These are phyloP conservation scores for Diaporthe humulicola DNA, from an alignment of 2,329 filamentous ascomycete species.

Conservation along the genomic window DNA sequence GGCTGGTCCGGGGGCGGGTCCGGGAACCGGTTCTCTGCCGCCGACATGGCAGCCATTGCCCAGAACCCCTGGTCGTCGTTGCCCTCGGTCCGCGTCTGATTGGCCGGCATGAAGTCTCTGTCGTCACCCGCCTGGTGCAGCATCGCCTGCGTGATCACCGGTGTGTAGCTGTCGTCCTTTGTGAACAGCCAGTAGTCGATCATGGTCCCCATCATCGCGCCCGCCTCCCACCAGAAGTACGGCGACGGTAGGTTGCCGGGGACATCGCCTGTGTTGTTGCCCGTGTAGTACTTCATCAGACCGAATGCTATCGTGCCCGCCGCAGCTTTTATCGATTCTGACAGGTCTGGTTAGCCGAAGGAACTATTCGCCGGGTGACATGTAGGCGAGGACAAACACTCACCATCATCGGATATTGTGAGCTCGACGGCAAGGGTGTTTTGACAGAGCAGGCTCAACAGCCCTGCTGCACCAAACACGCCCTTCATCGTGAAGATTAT, in stretches of 20 bases:
- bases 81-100: conserved; percentile 72
- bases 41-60: conserved; percentile 85
- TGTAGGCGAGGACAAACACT: conserved; percentile 4
- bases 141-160: conserved; percentile 69
- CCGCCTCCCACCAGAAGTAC: conserved; percentile 73
- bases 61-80: conserved; percentile 89
- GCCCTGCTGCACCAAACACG: conserved; percentile 36
- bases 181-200: conserved; percentile 81
- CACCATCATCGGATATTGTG: conserved; percentile 44
- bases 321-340: conserved; percentile 65
- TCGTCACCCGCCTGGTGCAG: conserved; percentile 72
- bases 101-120: conserved; percentile 75
- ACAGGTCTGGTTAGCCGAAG: conserved; percentile 50
- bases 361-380: not conserved
- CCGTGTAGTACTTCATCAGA: conserved; percentile 64
- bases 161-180: conserved; percentile 75
- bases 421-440: conserved; percentile 42
- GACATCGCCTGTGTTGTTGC: conserved; percentile 70
- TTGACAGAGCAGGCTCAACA: conserved; percentile 42
- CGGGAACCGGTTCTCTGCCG: conserved; percentile 82
- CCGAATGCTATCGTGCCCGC: conserved; percentile 62
- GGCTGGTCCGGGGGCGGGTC: conserved; percentile 73
- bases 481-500: conserved; percentile 41
- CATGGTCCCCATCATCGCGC: conserved; percentile 78
- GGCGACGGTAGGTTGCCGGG: conserved; percentile 66